Evolutionary conservation across 2,329 filamentous ascomycete species (phyloP).

Genomic region (Sporothrix luriei): DNA sequence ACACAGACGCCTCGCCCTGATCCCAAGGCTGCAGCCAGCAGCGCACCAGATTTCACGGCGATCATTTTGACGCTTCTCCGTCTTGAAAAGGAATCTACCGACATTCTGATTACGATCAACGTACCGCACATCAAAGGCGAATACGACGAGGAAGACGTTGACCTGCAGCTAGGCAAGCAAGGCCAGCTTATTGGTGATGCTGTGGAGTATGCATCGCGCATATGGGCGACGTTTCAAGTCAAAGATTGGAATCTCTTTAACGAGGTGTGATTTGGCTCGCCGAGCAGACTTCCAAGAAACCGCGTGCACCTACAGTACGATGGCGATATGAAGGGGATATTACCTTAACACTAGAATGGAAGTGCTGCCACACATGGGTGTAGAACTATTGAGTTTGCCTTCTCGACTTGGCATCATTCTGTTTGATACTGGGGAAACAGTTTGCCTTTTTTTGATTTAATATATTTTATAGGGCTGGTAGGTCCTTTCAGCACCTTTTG

Average conservation of each 20-base stretch:
- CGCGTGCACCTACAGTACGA: neutral
- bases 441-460: neutral
- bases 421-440: neutral
- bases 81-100: slow-evolving; percentile 72
- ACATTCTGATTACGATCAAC: slow-evolving; percentile 84
- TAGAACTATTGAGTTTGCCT: neutral
- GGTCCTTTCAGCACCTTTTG: neutral
- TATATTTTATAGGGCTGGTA: neutral
- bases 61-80: slow-evolving; percentile 78
- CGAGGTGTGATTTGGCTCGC: slow-evolving; percentile 40
- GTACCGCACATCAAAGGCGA: slow-evolving; percentile 78
- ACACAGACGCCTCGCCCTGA: slow-evolving; percentile 56
- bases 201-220: slow-evolving; percentile 66
- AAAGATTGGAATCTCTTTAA: slow-evolving; percentile 78
- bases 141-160: slow-evolving; percentile 72
- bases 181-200: slow-evolving; percentile 69
- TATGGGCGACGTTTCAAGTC: slow-evolving; percentile 75
- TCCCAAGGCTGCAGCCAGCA: slow-evolving; percentile 43
- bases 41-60: slow-evolving; percentile 66
- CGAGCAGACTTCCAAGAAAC: neutral
- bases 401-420: neutral
- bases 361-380: neutral
- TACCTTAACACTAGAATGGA: neutral
- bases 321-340: too few relatives aligned
- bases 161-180: slow-evolving; percentile 65